A percentile compares a stretch with the other conserved stretches of the same genome.
These are phyloP conservation scores for Cucumis cinereus DNA, from an alignment of 306 rosid genomes.

Conservation along the genomic window DNA sequence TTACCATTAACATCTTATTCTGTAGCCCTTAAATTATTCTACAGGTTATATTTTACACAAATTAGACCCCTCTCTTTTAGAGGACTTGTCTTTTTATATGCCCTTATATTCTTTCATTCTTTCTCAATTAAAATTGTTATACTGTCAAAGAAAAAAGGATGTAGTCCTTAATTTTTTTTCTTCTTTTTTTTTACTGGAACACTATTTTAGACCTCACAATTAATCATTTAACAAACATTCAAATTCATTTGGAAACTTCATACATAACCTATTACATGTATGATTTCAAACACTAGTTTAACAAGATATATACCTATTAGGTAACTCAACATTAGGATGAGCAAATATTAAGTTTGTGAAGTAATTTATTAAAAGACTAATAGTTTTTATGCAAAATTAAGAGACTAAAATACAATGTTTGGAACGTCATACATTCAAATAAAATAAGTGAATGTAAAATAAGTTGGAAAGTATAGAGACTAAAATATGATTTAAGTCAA, in stretches of 20 bases:
- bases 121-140: no score
- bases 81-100: no score
- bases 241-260: background rate
- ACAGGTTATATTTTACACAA: no score
- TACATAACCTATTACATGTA: background rate
- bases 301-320: background rate
- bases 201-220: background rate
- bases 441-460: no score
- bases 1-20: background rate
- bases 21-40: no score
- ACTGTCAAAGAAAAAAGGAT: no score
- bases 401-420: no score
- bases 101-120: no score
- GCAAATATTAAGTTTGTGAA: background rate
- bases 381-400: background rate
- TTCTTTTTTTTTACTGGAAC: background rate
- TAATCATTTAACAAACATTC: background rate
- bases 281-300: background rate
- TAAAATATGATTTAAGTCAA: background rate
- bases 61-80: no score
- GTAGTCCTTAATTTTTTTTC: no score
- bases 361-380: background rate
- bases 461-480: background rate
- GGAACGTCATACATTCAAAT: no score
- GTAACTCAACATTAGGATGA: background rate